Evolutionary conservation across 2,329 filamentous ascomycete species (phyloP), one percentile per base, ranked within the genome.

Genomic region (Stemphylium lycopersici): DNA sequence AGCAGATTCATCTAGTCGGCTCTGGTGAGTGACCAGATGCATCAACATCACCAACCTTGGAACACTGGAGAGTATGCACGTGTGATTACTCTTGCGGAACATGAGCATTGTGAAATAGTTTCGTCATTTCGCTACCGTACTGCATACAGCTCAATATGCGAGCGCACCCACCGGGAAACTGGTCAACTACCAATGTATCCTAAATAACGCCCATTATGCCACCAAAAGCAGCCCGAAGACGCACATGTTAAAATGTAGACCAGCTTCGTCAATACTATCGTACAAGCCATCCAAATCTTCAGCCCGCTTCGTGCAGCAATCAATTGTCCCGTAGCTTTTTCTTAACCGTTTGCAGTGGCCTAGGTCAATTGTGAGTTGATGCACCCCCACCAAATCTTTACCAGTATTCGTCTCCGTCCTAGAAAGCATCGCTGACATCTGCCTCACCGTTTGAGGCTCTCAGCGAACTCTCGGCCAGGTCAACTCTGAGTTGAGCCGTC

Each of bases 401-500:
- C 74, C 72, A 31, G 68, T 65, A 53, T 75, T 73, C 10, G 65
- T 63, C 52, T 78, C 77, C 8, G 7, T 29, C 32, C 61, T 70
- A 76, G 48, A 75, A 76, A 7, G 74, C 72, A 56, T 72, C 74
- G 40, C 75, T 72, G 34, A 70, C 66, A 55, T 75, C 74, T 8
- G 66, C 65, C 51, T 78, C 77, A 11, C 73, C 77, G 46, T 72
- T 77, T 52, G 79, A 58, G 11, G 65, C 69, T 52, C 76, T 71
- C 52, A 82, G 54, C n/a, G 76, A 76, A 58, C 77, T 68, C 61
- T 81, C 80, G 1, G 79, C 79, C 57, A 82, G 66, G 48, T 80
- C 77, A 22, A 75, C 75, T 56, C 77, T 75, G 47, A 81, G 56
- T 22, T 73, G 75, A n/a, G 78, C 77, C 26, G 73, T 76, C 51